These are phyloP conservation scores for Aspergillus proliferans DNA, from an alignment of 2,329 filamentous ascomycete species.

Conservation along the genomic window DNA sequence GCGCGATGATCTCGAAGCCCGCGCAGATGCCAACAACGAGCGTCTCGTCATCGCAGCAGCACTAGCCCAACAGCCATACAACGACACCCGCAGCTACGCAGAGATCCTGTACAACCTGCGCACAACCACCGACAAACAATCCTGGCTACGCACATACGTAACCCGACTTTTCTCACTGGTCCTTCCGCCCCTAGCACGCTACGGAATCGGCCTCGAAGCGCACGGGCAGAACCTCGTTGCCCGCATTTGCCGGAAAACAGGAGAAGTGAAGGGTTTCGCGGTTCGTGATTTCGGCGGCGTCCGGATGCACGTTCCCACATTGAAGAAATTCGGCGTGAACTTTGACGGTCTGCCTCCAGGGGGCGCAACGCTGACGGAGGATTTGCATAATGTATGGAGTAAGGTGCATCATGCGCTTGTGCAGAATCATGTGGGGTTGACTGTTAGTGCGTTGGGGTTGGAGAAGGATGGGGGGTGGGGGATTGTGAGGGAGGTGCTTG, in stretches of 20 bases:
- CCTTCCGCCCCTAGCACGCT: conserved; percentile 10
- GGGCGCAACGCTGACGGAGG: conserved; percentile 5
- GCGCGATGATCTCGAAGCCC: conserved; percentile 11
- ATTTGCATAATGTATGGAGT: conserved; percentile 9
- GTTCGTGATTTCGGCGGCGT: conserved; percentile 17
- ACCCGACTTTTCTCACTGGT: conserved; percentile 5
- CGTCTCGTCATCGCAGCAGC: conserved; percentile 12
- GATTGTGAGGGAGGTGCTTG: conserved; percentile 7
- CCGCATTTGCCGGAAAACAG: conserved; percentile 10
- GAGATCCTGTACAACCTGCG: conserved; percentile 12
- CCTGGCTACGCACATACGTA: conserved; percentile 15
- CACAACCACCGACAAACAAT: conserved; percentile 7
- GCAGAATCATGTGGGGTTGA: conserved; percentile 11
- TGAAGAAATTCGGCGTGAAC: conserved; percentile 3
- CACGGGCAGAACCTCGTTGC: conserved; percentile 23
- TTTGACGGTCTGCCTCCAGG: conserved; percentile 6
- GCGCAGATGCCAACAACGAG: conserved; percentile 11
- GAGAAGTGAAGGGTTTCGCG: conserved; percentile 13
- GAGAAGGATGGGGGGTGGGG: conserved; percentile 11
- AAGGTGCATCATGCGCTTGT: conserved; percentile 15
- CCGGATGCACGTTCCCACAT: conserved; percentile 10
- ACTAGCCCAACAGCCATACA: conserved; percentile 8
- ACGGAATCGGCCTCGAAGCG: conserved; percentile 39
- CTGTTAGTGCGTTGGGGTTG: conserved; percentile 8
- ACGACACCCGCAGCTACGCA: conserved; percentile 5